phyloP scores from a whole-genome alignment of 1,284 basidiomycete species.

The Cutaneotrichosporon cutaneum region DNA sequence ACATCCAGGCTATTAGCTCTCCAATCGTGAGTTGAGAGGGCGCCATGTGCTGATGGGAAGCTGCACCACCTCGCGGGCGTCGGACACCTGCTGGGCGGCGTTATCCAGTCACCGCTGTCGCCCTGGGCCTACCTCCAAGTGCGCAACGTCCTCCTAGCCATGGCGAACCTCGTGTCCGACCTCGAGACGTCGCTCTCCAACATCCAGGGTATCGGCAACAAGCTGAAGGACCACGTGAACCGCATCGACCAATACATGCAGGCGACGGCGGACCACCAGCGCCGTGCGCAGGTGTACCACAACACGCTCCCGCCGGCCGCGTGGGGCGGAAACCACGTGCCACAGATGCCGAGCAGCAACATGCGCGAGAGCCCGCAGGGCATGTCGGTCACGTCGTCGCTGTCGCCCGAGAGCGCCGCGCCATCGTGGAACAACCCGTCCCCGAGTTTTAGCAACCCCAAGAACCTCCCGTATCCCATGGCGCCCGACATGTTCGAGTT shows the following conservation, averaged over 20 bases:
- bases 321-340: constrained; percentile 10
- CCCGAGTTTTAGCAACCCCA: neutral
- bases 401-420: constrained; percentile 6
- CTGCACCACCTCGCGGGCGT: constrained; percentile 51
- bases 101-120: constrained; percentile 46
- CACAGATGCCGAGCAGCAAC: constrained; percentile 11
- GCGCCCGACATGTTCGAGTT: constrained; percentile 9
- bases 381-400: neutral
- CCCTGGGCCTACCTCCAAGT: constrained; percentile 48
- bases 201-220: constrained; percentile 38
- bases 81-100: constrained; percentile 49
- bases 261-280: constrained; percentile 32
- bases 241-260: constrained; percentile 50
- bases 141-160: constrained; percentile 42
- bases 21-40: constrained; percentile 39
- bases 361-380: constrained; percentile 4
- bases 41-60: constrained; percentile 21
- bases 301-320: constrained; percentile 17
- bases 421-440: constrained; percentile 2
- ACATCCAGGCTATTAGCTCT: constrained; percentile 44
- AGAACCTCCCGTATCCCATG: neutral
- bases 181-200: constrained; percentile 37
- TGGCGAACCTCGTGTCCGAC: constrained; percentile 42
- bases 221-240: constrained; percentile 43
- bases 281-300: constrained; percentile 24